Base-by-base conservation (phyloP, 2,329 filamentous ascomycete genomes). In the Alternaria tenuissima region DNA sequence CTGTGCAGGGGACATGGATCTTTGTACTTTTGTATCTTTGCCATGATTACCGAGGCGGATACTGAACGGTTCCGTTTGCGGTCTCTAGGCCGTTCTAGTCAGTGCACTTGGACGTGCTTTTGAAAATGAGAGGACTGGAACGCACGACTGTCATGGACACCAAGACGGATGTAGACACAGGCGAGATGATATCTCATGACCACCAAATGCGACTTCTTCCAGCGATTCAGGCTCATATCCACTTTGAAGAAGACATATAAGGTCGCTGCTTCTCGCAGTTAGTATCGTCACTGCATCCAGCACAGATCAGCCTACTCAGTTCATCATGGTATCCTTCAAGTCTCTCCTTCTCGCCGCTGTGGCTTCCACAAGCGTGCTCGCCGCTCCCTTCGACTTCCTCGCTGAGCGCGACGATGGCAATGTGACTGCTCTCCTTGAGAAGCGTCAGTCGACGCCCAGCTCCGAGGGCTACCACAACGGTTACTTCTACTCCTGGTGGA, bases 401-500 rank as follows among this genome's bases (percentile, higher is more conserved):
- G 49, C 38, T 36, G 63, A 68, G 57, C 68, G 66, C 38, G 65
- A 66, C n/a, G 68, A 66, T 57, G 64, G 30, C 54, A 69, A 71
- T 43, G 58, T 52, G 8, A 64, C 62, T 36, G 62, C 65, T 20
- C 52, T 63, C 11, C 53, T 70, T n/a, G 64, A 66, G 51, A 68
- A 59, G 44, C 47, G 64, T 38, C 63, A 66, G 32, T 57, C 55
- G 14, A 84, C 84, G 18, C 70, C 79, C 56, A 84, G 79, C 67
- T 72, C 76, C 7, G 84, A 81, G 3, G 86, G 86, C 48, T 83
- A 79, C 49, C 61, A 72, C 60, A 73, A 67, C 52, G 63, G 65
- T 48, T 88, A 81, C 78, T 88, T 84, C 79, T 88, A 85, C 76
- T 86, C 84, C 5, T 87, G 82, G 79, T 88, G 85, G 85, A 86